Percentiles rank a stretch among this genome's conserved stretches.
Conservation (phyloP, 2,329 filamentous ascomycete species). For the Penicillium italicum region DNA sequence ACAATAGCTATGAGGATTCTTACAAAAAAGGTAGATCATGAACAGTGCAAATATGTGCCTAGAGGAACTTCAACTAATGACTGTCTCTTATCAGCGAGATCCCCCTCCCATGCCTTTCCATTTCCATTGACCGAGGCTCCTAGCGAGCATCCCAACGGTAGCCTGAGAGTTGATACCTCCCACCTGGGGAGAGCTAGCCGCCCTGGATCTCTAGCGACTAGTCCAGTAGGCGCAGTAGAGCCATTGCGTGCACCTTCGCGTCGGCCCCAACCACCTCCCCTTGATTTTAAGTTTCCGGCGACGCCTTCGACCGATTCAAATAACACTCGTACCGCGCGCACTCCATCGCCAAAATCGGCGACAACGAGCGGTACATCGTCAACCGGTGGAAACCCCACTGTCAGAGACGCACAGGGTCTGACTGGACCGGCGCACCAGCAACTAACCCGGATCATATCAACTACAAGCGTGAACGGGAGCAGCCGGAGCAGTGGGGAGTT, state of each 20-base stretch:
- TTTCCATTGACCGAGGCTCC: slow-evolving; percentile 32
- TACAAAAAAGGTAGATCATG: slow-evolving; percentile 37
- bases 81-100: slow-evolving; percentile 29
- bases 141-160: slow-evolving; percentile 27
- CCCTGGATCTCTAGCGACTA: slow-evolving; percentile 24
- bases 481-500: slow-evolving; percentile 91
- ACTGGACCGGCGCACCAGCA: slow-evolving; percentile 35
- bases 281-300: slow-evolving; percentile 57
- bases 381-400: slow-evolving; percentile 13
- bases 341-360: slow-evolving; percentile 29
- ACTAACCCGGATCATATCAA: slow-evolving; percentile 67
- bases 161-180: slow-evolving; percentile 35
- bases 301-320: slow-evolving; percentile 34
- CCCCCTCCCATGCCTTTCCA: slow-evolving; percentile 33
- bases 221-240: slow-evolving; percentile 37
- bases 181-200: slow-evolving; percentile 26
- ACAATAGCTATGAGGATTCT: slow-evolving; percentile 40
- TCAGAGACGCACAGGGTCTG: slow-evolving; percentile 26
- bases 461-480: slow-evolving; percentile 71
- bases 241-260: slow-evolving; percentile 42
- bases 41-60: not conserved
- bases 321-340: slow-evolving; percentile 26
- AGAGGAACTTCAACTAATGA: not conserved
- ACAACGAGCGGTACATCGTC: slow-evolving; percentile 20
- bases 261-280: slow-evolving; percentile 36